Evolutionary conservation across 139 green algal genomes (phyloP), one percentile per base, ranked within the genome.

Genomic region (Spirogloea muscicola): DNA sequence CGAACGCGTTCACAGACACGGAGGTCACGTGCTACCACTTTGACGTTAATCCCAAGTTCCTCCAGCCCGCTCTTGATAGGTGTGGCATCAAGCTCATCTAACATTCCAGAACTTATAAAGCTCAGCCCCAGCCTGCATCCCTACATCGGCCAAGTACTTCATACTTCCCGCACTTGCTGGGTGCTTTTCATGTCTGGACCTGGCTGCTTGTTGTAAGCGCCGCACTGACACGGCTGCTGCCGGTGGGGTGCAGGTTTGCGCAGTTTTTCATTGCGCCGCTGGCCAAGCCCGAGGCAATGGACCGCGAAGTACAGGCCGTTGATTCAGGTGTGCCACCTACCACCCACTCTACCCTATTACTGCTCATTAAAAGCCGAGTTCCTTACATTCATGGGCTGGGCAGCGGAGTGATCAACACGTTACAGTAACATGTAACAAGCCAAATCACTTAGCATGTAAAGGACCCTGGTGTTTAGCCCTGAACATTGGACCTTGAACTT

Each of bases 1-100:
- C 87, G 46, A 99, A 99, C 77, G 94, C 94, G 2, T 97, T 84
- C 82, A 99, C 94, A 36, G 94, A 99, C 52, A 71, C 43, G 84
- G 92, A 97, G 80, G 58, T 85, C 60, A 96, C 92, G 48, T 91
- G 91, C 72, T 96, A 90, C 74, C 87, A 96, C 74, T 96, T 98
- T 77, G 92, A 98, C 57, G 84, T 95, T 27, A 68, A 89, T 10
- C 88, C 90, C 3, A 74, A 79, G 1, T 49, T 77, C 37, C 86
- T 99, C 74, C 36, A 82, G 10, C 88, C 84, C 1, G 92, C 89
- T 0, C 85, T 99, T 43, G 89, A 97, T 44, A 77, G 71, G 72
- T 75, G n/a, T 36, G 21, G 18, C 36, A 49, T 60, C 18, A 34
- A n/a, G 60, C 13, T 10, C 10, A 13, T 7, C 5, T 33, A 29